phyloP scores from a whole-genome alignment of 2,329 filamentous ascomycete genomes.

The Lojkania enalia region DNA sequence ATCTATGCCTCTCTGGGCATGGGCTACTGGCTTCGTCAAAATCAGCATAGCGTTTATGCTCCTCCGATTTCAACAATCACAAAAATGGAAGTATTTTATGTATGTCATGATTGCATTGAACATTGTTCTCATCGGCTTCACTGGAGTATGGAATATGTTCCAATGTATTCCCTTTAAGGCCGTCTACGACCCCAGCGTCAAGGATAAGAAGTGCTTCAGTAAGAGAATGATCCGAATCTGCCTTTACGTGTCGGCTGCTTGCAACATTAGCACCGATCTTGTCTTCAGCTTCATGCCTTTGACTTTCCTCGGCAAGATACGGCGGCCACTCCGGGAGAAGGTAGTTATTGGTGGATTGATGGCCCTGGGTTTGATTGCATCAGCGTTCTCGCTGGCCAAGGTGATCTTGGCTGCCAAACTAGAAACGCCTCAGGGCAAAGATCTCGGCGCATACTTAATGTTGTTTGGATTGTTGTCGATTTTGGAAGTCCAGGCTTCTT shows the following conservation, averaged over 20 bases:
- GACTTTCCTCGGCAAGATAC: slow-evolving; percentile 21
- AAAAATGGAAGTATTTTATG: slow-evolving; percentile 11
- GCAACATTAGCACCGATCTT: slow-evolving; percentile 15
- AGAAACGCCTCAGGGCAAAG: background rate
- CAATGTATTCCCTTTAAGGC: slow-evolving; percentile 16
- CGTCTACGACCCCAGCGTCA: slow-evolving; percentile 13
- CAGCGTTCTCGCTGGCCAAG: slow-evolving; percentile 12
- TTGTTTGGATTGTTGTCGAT: slow-evolving; percentile 12
- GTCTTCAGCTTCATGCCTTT: slow-evolving; percentile 20
- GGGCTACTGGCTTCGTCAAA: slow-evolving; percentile 21
- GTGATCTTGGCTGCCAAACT: slow-evolving; percentile 2
- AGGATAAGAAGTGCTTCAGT: slow-evolving; percentile 15
- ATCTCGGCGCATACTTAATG: slow-evolving; percentile 1
- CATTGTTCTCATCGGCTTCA: slow-evolving; percentile 15
- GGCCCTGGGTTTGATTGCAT: slow-evolving; percentile 18
- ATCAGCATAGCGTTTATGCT: slow-evolving; percentile 22
- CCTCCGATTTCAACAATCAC: slow-evolving; percentile 15
- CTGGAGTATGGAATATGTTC: slow-evolving; percentile 12
- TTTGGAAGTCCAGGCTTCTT: slow-evolving; percentile 13
- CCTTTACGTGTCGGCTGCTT: slow-evolving; percentile 7
- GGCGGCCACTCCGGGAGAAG: slow-evolving; percentile 13
- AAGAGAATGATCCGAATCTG: background rate
- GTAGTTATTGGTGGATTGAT: slow-evolving; percentile 16
- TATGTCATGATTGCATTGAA: slow-evolving; percentile 17
- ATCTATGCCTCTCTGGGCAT: slow-evolving; percentile 19